Percentiles rank a stretch among this genome's conserved stretches.
phyloP scores from a whole-genome alignment of 2,329 filamentous ascomycete species.

The Pseudonectria foliicola region DNA sequence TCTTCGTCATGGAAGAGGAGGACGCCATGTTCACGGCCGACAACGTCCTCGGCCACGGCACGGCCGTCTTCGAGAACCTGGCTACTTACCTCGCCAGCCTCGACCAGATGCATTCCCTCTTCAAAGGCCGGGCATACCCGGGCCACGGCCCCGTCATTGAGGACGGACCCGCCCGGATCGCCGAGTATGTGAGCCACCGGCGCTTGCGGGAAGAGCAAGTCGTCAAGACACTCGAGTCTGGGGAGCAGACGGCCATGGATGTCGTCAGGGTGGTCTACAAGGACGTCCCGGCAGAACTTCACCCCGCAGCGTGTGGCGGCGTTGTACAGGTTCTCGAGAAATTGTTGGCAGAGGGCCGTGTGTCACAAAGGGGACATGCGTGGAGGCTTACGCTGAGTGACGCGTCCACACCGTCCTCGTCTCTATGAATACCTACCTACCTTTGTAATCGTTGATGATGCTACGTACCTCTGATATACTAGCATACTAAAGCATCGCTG shows the following conservation, averaged over 20 bases:
- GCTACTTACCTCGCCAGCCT: conserved; percentile 61
- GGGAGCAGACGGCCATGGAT: conserved; percentile 63
- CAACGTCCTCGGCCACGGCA: conserved; percentile 82
- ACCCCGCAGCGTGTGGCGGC: conserved; percentile 67
- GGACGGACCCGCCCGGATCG: conserved; percentile 63
- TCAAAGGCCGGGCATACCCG: conserved; percentile 69
- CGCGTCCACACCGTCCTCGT: conserved; percentile 11
- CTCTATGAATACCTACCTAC: conserved; percentile 17
- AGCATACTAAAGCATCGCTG: too few species aligned
- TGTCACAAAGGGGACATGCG: conserved; percentile 31
- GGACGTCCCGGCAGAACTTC: conserved; percentile 68
- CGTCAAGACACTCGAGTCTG: conserved; percentile 47
- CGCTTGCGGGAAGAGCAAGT: conserved; percentile 74
- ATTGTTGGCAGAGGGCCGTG: conserved; percentile 66
- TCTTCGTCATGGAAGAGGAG: conserved; percentile 69
- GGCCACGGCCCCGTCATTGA: conserved; percentile 78
- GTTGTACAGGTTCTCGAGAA: conserved; percentile 75
- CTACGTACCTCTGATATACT: too few species aligned
- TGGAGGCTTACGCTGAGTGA: conserved; percentile 22
- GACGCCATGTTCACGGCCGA: conserved; percentile 83
- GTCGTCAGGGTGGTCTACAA: conserved; percentile 84
- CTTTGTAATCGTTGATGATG: too few species aligned
- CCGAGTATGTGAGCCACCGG: conserved; percentile 78
- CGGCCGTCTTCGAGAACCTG: conserved; percentile 77
- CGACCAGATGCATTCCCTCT: conserved; percentile 58